These are phyloP conservation scores for Penicillium griseofulvum DNA, from an alignment of 2,329 filamentous ascomycete species.

Conservation along the genomic window DNA sequence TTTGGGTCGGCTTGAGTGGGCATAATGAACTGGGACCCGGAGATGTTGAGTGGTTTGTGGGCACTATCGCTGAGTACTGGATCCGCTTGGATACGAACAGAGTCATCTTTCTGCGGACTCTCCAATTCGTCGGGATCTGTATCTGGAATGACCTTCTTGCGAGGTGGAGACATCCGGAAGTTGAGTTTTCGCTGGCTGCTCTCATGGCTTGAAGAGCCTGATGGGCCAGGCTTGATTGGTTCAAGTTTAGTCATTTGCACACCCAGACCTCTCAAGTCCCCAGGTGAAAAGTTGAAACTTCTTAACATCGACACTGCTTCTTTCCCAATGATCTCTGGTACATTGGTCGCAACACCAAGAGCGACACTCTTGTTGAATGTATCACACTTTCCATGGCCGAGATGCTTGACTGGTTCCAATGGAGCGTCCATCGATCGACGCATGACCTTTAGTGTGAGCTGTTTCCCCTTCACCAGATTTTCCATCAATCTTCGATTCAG, in stretches of 20 bases:
- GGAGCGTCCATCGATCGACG: constrained; percentile 80
- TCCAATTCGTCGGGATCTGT: constrained; percentile 51
- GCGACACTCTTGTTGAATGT: constrained; percentile 83
- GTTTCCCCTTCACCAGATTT: constrained; percentile 80
- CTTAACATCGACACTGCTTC: constrained; percentile 83
- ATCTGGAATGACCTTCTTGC: constrained; percentile 21
- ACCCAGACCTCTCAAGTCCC: constrained; percentile 88
- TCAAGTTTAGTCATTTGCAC: constrained; percentile 93
- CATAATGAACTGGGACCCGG: constrained; percentile 88
- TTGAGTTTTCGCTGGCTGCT: constrained; percentile 76
- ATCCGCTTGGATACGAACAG: constrained; percentile 29
- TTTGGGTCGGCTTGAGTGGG: constrained; percentile 74
- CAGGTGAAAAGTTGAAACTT: constrained; percentile 78
- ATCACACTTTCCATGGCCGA: constrained; percentile 94
- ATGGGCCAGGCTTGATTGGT: constrained; percentile 60
- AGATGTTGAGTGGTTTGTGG: constrained; percentile 70
- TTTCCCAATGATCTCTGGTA: constrained; percentile 66
- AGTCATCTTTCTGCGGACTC: constrained; percentile 41
- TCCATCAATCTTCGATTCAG: constrained; percentile 75
- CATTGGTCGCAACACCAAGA: constrained; percentile 82
- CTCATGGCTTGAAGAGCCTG: constrained; percentile 50
- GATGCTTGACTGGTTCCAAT: constrained; percentile 84
- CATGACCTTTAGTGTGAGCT: constrained; percentile 95
- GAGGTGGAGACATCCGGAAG: constrained; percentile 56
- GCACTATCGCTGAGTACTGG: constrained; percentile 35